A percentile compares a stretch with the other conserved stretches of the same genome.
These are phyloP conservation scores for Aspergillus melleus DNA, from an alignment of 2,329 filamentous ascomycete species.

Conservation along the genomic window DNA sequence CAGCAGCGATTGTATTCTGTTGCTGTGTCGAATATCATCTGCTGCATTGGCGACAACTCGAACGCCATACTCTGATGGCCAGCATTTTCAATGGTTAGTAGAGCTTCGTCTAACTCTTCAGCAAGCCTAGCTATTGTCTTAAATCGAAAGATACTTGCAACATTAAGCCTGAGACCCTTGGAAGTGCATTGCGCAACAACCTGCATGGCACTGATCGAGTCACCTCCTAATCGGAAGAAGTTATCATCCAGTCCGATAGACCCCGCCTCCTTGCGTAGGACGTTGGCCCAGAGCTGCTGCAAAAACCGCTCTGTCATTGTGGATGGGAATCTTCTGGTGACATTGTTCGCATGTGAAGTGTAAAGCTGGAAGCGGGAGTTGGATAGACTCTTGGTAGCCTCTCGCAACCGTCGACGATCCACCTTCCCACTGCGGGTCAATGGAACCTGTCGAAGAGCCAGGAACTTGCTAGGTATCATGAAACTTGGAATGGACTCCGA, in stretches of 20 bases:
- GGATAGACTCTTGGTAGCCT: constrained; percentile 27
- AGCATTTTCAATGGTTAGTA: background rate
- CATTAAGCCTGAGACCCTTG: constrained; percentile 27
- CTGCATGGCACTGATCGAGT: constrained; percentile 37
- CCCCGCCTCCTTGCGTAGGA: constrained; percentile 28
- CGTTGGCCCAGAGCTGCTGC: constrained; percentile 29
- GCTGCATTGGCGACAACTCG: background rate
- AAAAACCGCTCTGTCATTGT: background rate
- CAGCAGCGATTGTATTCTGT: background rate
- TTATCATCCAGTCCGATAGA: constrained; percentile 39
- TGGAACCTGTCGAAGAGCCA: constrained; percentile 10
- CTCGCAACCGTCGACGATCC: constrained; percentile 28
- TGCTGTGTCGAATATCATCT: background rate
- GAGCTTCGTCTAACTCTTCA: background rate
- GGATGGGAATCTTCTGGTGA: background rate
- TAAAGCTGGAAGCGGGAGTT: background rate
- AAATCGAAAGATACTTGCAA: constrained; percentile 5
- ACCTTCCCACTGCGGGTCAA: constrained; percentile 39
- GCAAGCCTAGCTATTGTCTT: background rate
- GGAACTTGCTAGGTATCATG: no score
- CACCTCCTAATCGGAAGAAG: constrained; percentile 42
- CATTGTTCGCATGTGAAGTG: background rate
- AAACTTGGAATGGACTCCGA: no score
- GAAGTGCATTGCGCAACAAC: constrained; percentile 17
- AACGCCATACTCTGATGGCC: background rate